phyloP scores from a whole-genome alignment of 2,329 filamentous ascomycete species.

The Aspergillus niger region DNA sequence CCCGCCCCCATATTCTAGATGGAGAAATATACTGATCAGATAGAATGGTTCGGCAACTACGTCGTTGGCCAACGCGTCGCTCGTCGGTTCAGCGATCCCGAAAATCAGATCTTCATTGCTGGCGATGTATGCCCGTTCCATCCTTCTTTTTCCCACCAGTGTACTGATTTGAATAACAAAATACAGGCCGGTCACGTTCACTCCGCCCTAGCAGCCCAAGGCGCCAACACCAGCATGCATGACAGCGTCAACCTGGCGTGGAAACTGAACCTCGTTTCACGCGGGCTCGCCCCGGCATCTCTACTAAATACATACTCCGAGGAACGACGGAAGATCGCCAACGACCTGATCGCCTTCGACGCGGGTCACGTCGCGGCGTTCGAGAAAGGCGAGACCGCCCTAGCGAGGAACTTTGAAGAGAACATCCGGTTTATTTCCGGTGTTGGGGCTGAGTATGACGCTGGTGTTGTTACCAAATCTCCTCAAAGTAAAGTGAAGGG shows the following conservation, averaged over 20 bases:
- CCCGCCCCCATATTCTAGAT: no score
- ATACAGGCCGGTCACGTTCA: constrained; percentile 34
- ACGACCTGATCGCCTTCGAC: constrained; percentile 36
- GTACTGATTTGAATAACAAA: background rate
- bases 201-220: constrained; percentile 37
- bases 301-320: constrained; percentile 34
- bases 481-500: constrained; percentile 43
- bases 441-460: constrained; percentile 67
- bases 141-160: background rate
- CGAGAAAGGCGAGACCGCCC: constrained; percentile 62
- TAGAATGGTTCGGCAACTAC: constrained; percentile 56
- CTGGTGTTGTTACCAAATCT: constrained; percentile 60
- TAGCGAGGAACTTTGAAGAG: constrained; percentile 69
- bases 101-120: constrained; percentile 50
- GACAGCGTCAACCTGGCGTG: constrained; percentile 41
- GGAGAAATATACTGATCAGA: background rate
- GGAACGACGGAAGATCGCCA: constrained; percentile 34
- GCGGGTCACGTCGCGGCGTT: constrained; percentile 53
- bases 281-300: constrained; percentile 26
- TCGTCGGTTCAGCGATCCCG: constrained; percentile 46
- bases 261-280: constrained; percentile 35
- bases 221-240: constrained; percentile 41
- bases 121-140: constrained; percentile 43
- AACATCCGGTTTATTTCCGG: constrained; percentile 75
- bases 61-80: constrained; percentile 54